These are phyloP conservation scores for Nothophytophthora sp. DNA, from an alignment of 352 stramenopile genomes.

Conservation along the genomic window DNA sequence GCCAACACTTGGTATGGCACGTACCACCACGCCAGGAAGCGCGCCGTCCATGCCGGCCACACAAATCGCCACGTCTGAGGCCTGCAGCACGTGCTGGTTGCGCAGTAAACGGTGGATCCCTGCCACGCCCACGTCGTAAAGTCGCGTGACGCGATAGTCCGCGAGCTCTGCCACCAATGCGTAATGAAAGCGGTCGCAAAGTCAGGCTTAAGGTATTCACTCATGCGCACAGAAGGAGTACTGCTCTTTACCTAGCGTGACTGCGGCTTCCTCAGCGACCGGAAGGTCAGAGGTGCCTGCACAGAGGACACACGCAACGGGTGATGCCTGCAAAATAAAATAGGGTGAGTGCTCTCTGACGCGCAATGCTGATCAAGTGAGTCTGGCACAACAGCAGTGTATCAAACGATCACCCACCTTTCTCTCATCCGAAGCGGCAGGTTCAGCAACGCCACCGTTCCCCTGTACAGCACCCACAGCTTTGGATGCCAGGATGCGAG, in stretches of 20 bases:
- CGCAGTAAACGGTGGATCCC: slow-evolving; percentile 93
- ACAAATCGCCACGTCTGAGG: slow-evolving; percentile 93
- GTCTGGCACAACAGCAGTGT: no score
- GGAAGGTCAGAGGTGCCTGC: slow-evolving; percentile 96
- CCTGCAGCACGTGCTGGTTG: slow-evolving; percentile 84
- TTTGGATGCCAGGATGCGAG: slow-evolving; percentile 72
- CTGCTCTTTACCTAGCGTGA: slow-evolving; percentile 86
- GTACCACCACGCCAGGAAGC: slow-evolving; percentile 95
- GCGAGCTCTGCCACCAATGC: slow-evolving; percentile 92
- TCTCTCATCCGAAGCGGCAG: not conserved
- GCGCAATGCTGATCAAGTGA: no score
- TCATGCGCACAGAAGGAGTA: no score
- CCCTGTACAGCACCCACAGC: slow-evolving; percentile 16
- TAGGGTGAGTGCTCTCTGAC: no score
- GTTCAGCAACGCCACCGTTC: no score
- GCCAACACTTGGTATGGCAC: slow-evolving; percentile 6
- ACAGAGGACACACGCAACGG: slow-evolving; percentile 85
- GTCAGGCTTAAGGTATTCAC: no score
- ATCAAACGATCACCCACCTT: no score
- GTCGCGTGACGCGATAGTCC: slow-evolving; percentile 74
- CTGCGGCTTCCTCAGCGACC: slow-evolving; percentile 95
- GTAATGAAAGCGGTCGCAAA: no score
- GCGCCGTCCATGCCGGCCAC: slow-evolving; percentile 98
- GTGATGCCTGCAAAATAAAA: slow-evolving; percentile 5
- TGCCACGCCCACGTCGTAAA: slow-evolving; percentile 94